These are phyloP conservation scores for Cyclostephanos invisitatus DNA, from an alignment of 108 stramenopile genomes.

Conservation along the genomic window DNA sequence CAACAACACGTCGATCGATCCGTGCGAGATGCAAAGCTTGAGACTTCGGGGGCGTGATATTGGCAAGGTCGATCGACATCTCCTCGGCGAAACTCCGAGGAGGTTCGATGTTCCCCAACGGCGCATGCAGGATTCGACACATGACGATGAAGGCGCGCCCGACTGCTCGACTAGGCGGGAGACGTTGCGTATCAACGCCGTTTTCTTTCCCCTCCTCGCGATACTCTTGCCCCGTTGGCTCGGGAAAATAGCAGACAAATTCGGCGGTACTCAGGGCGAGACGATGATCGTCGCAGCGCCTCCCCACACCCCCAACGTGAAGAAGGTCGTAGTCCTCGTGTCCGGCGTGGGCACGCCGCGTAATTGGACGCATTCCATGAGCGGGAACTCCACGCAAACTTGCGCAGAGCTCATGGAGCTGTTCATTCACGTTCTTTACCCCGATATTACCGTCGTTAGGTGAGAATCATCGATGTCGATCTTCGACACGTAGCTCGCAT, in stretches of 20 bases:
- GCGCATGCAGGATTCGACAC: too few species aligned
- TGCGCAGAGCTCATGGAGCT: slow-evolving; percentile 85
- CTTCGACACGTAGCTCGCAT: neutral
- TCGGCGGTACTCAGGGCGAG: slow-evolving; percentile 19
- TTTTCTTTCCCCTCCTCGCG: slow-evolving; percentile 91
- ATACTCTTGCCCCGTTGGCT: slow-evolving; percentile 85
- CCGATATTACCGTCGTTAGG: slow-evolving; percentile 74
- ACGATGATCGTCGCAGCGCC: slow-evolving; percentile 17
- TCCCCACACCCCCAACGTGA: slow-evolving; percentile 44
- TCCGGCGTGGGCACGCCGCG: slow-evolving; percentile 89
- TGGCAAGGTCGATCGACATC: slow-evolving; percentile 40
- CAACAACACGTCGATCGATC: slow-evolving; percentile 22
- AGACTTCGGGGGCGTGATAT: slow-evolving; percentile 72
- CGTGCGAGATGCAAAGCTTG: slow-evolving; percentile 54
- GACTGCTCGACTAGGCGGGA: slow-evolving; percentile 4
- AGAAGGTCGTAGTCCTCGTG: slow-evolving; percentile 85
- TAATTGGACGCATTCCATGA: slow-evolving; percentile 82
- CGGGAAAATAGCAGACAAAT: slow-evolving; percentile 53
- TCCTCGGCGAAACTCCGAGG: slow-evolving; percentile 38
- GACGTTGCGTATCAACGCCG: slow-evolving; percentile 58
- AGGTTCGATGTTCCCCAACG: slow-evolving; percentile 8
- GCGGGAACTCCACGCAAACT: slow-evolving; percentile 85
- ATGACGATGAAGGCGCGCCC: neutral
- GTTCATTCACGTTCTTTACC: slow-evolving; percentile 67
- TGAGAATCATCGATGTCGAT: slow-evolving; percentile 10